These are phyloP conservation scores for Colletotrichum trifolii DNA, from an alignment of 2,329 filamentous ascomycete genomes.

Conservation along the genomic window DNA sequence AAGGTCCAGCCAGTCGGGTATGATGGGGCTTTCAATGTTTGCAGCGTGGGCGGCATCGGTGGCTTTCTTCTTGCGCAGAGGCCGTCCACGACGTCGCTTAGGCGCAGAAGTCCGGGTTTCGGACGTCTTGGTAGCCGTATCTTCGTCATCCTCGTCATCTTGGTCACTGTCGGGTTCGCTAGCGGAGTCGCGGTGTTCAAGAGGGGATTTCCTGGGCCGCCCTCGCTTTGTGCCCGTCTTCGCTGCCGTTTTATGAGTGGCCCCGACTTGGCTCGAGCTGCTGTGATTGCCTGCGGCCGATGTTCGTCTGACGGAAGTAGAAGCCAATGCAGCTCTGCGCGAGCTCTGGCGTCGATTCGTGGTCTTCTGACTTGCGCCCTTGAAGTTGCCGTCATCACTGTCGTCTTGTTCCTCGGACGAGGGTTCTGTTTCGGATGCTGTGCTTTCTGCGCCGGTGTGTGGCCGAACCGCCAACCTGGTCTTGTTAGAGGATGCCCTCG, in stretches of 20 bases:
- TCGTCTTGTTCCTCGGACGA: constrained; percentile 10
- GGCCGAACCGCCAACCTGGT: constrained; percentile 4
- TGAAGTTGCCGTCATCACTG: not conserved
- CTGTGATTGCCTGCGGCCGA: no score
- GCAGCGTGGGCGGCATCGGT: not conserved
- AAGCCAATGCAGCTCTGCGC: not conserved
- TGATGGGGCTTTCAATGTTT: constrained; percentile 38
- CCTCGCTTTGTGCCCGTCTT: no score
- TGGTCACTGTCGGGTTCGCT: not conserved
- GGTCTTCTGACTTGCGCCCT: no score
- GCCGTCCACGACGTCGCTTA: constrained; percentile 7
- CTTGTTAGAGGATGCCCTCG: constrained; percentile 3
- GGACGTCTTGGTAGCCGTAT: not conserved
- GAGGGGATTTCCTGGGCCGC: no score
- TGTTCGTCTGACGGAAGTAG: no score
- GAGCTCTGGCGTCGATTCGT: not conserved
- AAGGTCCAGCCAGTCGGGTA: constrained; percentile 66
- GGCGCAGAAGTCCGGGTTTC: not conserved
- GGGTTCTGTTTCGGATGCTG: no score
- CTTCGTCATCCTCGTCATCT: not conserved
- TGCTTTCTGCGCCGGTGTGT: not conserved
- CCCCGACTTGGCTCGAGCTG: no score
- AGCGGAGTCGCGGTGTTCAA: no score
- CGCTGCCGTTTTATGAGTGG: no score
- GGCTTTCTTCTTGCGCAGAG: not conserved